Conservation (phyloP, 257 asterid genomes). For the Capsicum baccatum region DNA sequence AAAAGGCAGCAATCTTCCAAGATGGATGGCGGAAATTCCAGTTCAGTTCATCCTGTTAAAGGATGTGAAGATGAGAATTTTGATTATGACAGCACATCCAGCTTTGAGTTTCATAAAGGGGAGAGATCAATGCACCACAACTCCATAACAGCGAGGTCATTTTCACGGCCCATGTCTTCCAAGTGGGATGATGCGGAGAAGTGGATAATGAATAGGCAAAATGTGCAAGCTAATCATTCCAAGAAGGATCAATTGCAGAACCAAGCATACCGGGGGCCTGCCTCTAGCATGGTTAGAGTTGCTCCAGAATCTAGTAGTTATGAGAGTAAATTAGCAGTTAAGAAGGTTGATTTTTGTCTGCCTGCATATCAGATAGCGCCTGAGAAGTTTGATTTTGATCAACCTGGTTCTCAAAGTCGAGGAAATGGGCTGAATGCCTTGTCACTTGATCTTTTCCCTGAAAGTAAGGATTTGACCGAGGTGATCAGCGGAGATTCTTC, state of each 20-base stretch:
- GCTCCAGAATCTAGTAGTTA: conserved; percentile 60
- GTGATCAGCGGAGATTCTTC: conserved; percentile 47
- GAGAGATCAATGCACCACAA: conserved; percentile 72
- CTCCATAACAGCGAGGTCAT: conserved; percentile 53
- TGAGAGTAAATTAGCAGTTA: conserved; percentile 62
- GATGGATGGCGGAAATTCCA: conserved; percentile 63
- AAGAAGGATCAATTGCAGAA: conserved; percentile 58
- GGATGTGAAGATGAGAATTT: conserved; percentile 80
- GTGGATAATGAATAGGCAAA: conserved; percentile 91
- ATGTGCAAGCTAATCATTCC: conserved; percentile 49
- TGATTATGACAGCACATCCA: conserved; percentile 95
- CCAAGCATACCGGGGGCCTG: conserved; percentile 50
- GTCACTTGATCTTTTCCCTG: conserved; percentile 56
- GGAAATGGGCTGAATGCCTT: conserved; percentile 39
- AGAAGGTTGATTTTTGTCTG: conserved; percentile 78
- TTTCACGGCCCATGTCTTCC: conserved; percentile 80
- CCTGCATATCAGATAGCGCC: conserved; percentile 49
- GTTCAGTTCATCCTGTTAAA: conserved; percentile 66
- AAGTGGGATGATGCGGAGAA: conserved; percentile 99
- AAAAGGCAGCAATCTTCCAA: conserved; percentile 54
- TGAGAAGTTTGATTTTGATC: conserved; percentile 49
- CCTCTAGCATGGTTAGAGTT: conserved; percentile 51
- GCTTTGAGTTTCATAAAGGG: conserved; percentile 95
- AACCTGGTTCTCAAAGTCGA: conserved; percentile 48
- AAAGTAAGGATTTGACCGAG: conserved; percentile 66